A percentile compares a stretch with the other conserved stretches of the same genome.
Evolutionary conservation across 495 filamentous ascomycete species (phyloP).

Genomic region (Podospora sp.): DNA sequence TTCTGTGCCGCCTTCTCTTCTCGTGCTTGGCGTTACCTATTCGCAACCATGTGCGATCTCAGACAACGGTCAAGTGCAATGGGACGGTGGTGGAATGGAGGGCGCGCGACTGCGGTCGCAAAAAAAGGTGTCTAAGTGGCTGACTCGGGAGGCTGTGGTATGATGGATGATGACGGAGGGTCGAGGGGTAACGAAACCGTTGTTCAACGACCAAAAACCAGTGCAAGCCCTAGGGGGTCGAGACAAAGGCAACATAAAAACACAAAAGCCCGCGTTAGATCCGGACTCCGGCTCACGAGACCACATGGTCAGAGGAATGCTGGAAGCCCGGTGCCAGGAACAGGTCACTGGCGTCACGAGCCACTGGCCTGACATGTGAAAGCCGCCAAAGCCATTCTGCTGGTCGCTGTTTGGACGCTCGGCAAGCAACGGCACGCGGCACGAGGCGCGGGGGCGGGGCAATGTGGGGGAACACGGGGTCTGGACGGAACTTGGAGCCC

Average conservation of each 20-base stretch:
- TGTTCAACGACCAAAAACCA: background rate
- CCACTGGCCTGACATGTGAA: constrained; percentile 10
- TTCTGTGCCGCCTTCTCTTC: constrained; percentile 25
- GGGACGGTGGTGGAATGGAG: background rate
- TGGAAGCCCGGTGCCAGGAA: background rate
- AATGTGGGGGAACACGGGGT: background rate
- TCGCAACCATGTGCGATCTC: background rate
- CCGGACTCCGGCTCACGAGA: constrained; percentile 19
- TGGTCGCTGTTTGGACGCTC: background rate
- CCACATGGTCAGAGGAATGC: constrained; percentile 18
- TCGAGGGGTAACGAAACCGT: background rate
- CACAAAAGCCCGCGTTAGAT: constrained; percentile 11
- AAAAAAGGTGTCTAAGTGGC: background rate
- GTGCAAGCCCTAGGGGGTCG: background rate
- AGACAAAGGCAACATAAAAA: constrained; percentile 1
- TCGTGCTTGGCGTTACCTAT: background rate
- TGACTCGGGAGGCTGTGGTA: background rate
- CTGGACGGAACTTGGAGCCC: background rate
- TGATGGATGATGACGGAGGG: background rate
- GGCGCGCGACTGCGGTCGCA: background rate
- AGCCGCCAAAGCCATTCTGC: background rate
- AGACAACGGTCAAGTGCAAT: background rate
- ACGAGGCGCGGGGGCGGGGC: background rate
- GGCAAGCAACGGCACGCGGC: background rate
- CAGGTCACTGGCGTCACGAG: constrained; percentile 2